phyloP scores from a whole-genome alignment of 768 basidiomycete species.

The Solioccasus polychromus region DNA sequence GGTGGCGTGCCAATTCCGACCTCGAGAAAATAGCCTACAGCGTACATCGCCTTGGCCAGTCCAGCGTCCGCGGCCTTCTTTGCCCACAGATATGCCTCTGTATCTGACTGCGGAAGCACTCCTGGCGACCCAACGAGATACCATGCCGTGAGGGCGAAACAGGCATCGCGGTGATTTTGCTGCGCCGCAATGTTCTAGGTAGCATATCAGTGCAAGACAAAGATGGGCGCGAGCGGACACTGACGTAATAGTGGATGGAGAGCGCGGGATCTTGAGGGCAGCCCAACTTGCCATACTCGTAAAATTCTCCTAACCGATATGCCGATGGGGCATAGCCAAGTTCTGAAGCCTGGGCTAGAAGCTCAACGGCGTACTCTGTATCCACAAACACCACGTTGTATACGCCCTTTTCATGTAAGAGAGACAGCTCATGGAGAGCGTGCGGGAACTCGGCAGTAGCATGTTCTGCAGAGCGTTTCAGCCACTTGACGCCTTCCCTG shows the following conservation, averaged over 20 bases:
- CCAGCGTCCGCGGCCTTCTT: slow-evolving; percentile 92
- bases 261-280: slow-evolving; percentile 96
- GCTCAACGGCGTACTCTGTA: slow-evolving; percentile 90
- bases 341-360: slow-evolving; percentile 93
- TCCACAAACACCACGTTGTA: slow-evolving; percentile 98
- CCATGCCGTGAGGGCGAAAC: slow-evolving; percentile 98
- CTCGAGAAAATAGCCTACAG: slow-evolving; percentile 95
- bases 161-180: slow-evolving; percentile 94
- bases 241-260: slow-evolving; percentile 97
- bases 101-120: slow-evolving; percentile 96
- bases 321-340: slow-evolving; percentile 96
- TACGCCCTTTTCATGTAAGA: slow-evolving; percentile 95
- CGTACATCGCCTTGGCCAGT: slow-evolving; percentile 94
- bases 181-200: slow-evolving; percentile 96
- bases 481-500: slow-evolving; percentile 97
- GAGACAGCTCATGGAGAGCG: slow-evolving; percentile 90
- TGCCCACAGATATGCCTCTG: slow-evolving; percentile 97
- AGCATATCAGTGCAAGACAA: slow-evolving; percentile 13
- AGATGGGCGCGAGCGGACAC: slow-evolving; percentile 31
- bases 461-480: slow-evolving; percentile 94
- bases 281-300: slow-evolving; percentile 98
- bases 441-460: slow-evolving; percentile 96
- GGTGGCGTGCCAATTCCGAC: slow-evolving; percentile 83
- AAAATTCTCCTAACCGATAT: slow-evolving; percentile 94
- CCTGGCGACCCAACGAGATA: slow-evolving; percentile 98